These are phyloP conservation scores for Cyclotella choctawhatcheeana DNA, from an alignment of 108 stramenopile species.

Conservation along the genomic window DNA sequence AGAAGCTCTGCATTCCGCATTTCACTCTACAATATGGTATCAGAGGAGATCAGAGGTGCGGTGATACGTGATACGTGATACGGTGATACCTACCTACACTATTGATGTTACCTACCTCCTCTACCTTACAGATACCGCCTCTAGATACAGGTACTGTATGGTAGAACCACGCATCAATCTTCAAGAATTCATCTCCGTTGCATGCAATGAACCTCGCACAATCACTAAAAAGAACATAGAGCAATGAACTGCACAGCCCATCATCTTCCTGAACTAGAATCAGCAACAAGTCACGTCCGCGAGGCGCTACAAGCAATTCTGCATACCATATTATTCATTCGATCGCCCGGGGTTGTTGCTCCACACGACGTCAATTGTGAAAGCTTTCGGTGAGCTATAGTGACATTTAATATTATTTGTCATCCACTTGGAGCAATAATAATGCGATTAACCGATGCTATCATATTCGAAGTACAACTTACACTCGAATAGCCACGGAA, in stretches of 20 bases:
- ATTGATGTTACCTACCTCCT: no score
- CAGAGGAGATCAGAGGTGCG: no score
- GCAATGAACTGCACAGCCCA: conserved; percentile 87
- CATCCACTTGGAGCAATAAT: neutral
- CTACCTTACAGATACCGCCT: no score
- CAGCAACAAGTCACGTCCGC: conserved; percentile 81
- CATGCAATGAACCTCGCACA: neutral
- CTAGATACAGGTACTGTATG: no score
- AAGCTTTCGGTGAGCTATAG: conserved; percentile 53
- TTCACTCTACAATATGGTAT: no score
- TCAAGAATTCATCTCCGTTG: neutral
- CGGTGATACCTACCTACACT: no score
- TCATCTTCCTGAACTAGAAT: conserved; percentile 83
- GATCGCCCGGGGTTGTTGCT: conserved; percentile 82
- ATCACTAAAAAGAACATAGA: neutral
- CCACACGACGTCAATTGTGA: conserved; percentile 84
- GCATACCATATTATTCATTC: conserved; percentile 86
- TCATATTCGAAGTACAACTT: neutral
- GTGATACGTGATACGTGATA: no score
- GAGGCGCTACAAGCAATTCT: conserved; percentile 86
- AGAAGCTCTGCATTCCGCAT: neutral
- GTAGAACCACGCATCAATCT: neutral
- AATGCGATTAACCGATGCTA: neutral
- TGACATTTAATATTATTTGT: neutral
- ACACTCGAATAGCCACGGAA: neutral